Base-by-base conservation (phyloP, 1,284 basidiomycete species). In the Moesziomyces sp. region DNA sequence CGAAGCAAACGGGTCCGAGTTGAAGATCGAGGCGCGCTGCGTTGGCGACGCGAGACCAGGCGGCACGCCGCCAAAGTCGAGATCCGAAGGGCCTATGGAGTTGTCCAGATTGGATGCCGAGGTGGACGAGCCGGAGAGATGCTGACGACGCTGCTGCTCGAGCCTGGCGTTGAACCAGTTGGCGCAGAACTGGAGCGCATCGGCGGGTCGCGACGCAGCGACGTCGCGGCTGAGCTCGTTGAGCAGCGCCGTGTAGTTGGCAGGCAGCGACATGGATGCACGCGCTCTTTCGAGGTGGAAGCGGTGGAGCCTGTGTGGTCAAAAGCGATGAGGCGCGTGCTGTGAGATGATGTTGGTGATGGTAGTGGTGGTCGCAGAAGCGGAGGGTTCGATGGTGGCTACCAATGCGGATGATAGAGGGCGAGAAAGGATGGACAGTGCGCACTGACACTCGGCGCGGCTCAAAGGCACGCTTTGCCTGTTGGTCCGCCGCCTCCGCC, bases 91-190 rank as follows among this genome's bases (percentile, higher is more conserved):
- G 11, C 64, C 70, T 44, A 73, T 11, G 1, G 60, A 52, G 50
- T 38, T 38, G 6, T 40, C 28, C 16, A 48, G 44, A 26, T 43
- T 71, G n/a, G 67, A 85, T 72, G 21, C 21, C 21, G 86, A 84
- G 35, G 44, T 14, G 18, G 52, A 18, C 4, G 49, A 51, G 59
- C 87, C 87, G 6, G 87, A 83, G 19, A 68, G 52, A 49, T 92
- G 87, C 55, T 88, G 84, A 86, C 92, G 89, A 66, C 91, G 88
- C 82, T 95, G 91, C 82, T 94, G 90, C 83, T 94, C 91, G 61
- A 95, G 87, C 63, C 92, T 89, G 63, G 88, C 87, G 82, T 95
- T 92, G 86, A 97, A 97, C 95, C 95, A 98, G 83, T 91, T 94
- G 53, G 94, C 91, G 81, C 93, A 96, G 86, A 93, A 97, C 85